Evolutionary conservation across 1,284 basidiomycete genomes (phyloP).

Genomic region (Sphaerobolus stellatus): DNA sequence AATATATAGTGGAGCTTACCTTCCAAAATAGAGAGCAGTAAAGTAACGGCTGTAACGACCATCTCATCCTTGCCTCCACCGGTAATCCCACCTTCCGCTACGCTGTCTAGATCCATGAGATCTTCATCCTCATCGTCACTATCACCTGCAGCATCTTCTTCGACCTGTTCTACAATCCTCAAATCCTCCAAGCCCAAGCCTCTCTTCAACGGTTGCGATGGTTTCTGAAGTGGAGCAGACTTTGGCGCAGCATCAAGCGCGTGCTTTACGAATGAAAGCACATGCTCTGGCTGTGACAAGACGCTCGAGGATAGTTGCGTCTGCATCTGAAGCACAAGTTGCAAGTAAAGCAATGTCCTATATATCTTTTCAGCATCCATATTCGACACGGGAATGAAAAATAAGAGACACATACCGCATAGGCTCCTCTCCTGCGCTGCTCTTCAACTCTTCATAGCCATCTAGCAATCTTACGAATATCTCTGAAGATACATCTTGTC

Average conservation of each 20-base stretch:
- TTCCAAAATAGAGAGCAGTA: slow-evolving; percentile 81
- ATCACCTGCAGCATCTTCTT: slow-evolving; percentile 40
- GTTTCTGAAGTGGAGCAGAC: slow-evolving; percentile 20
- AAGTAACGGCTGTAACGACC: slow-evolving; percentile 70
- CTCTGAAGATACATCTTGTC: slow-evolving; percentile 67
- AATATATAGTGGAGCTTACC: slow-evolving; percentile 43
- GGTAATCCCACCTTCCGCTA: slow-evolving; percentile 26
- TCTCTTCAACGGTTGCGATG: slow-evolving; percentile 15
- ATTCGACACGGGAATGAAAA: not conserved
- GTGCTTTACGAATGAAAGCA: slow-evolving; percentile 78
- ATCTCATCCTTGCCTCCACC: slow-evolving; percentile 54
- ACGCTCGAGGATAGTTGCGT: slow-evolving; percentile 62
- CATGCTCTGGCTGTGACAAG: slow-evolving; percentile 68
- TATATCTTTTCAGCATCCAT: not conserved
- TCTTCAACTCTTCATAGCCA: slow-evolving; percentile 56
- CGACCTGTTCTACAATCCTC: slow-evolving; percentile 39
- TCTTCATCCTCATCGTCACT: slow-evolving; percentile 67
- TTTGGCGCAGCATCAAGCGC: slow-evolving; percentile 44
- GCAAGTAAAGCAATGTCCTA: slow-evolving; percentile 64
- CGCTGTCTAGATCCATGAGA: slow-evolving; percentile 18
- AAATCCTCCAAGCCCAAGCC: slow-evolving; percentile 42
- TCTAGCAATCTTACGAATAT: slow-evolving; percentile 75
- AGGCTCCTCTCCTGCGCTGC: slow-evolving; percentile 45
- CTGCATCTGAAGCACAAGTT: slow-evolving; percentile 80
- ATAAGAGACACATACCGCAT: slow-evolving; percentile 42